These are phyloP conservation scores for Deinandra increscens DNA, from an alignment of 129 eudicot species.

Conservation along the genomic window DNA sequence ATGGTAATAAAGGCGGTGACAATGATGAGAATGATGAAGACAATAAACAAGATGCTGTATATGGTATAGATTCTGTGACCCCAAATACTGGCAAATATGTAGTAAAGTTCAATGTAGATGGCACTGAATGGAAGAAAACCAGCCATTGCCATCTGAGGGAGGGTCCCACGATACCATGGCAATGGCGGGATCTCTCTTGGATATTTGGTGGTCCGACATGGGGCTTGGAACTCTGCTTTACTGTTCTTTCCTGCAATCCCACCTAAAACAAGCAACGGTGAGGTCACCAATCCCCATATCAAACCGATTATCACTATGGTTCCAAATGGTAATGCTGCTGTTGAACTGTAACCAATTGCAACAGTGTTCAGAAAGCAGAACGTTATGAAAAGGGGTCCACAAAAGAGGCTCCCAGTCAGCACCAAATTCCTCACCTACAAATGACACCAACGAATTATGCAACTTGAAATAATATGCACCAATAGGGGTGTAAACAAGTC, in stretches of 20 bases:
- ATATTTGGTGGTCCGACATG: conserved; percentile 61
- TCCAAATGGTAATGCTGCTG: conserved; percentile 72
- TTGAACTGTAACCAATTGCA: conserved; percentile 55
- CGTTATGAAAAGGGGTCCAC: conserved; percentile 61
- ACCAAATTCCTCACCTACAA: conserved; percentile 56
- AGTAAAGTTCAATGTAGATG: conserved; percentile 68
- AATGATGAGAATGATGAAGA: conserved; percentile 70
- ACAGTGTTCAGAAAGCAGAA: conserved; percentile 68
- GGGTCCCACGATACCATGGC: conserved; percentile 71
- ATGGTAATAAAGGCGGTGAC: conserved; percentile 69
- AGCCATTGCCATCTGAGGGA: conserved; percentile 88
- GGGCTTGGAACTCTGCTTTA: conserved; percentile 72
- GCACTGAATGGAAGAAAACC: conserved; percentile 84
- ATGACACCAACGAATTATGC: background rate
- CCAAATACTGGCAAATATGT: conserved; percentile 81
- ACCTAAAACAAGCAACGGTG: conserved; percentile 66
- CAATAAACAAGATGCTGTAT: conserved; percentile 72
- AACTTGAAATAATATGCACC: background rate
- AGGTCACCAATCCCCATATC: conserved; percentile 66
- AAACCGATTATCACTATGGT: conserved; percentile 64
- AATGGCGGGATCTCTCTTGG: conserved; percentile 71
- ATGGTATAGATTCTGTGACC: conserved; percentile 78
- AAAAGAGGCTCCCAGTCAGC: conserved; percentile 60
- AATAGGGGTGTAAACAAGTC: no score
- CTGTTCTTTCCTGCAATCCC: conserved; percentile 75